phyloP scores from a whole-genome alignment of 768 basidiomycete genomes.

The Lentinula sp. region DNA sequence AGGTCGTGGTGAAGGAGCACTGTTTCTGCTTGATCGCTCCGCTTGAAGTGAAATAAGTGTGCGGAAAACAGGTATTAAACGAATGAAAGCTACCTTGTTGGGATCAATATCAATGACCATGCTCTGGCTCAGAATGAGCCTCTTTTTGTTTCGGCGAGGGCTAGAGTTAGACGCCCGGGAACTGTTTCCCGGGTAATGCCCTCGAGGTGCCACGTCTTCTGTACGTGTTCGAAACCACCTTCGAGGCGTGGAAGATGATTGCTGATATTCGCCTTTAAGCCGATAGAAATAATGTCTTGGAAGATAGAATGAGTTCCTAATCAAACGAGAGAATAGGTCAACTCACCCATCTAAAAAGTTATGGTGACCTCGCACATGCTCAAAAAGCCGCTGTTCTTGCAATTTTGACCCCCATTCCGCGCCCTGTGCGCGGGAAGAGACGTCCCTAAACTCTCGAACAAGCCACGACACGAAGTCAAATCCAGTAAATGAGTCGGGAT shows the following conservation, averaged over 20 bases:
- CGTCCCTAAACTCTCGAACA: slow-evolving; percentile 85
- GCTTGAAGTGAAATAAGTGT: slow-evolving; percentile 28
- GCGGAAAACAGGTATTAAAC: not conserved
- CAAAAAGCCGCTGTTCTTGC: slow-evolving; percentile 78
- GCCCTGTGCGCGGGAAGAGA: slow-evolving; percentile 76
- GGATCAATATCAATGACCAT: slow-evolving; percentile 87
- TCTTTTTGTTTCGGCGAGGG: slow-evolving; percentile 47
- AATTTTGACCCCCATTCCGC: slow-evolving; percentile 73
- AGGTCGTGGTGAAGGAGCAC: slow-evolving; percentile 91
- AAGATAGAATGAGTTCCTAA: not conserved
- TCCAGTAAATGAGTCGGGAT: slow-evolving; percentile 83
- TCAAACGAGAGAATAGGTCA: not conserved
- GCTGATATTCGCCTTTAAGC: slow-evolving; percentile 68
- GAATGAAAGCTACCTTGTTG: slow-evolving; percentile 43
- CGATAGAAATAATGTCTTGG: slow-evolving; percentile 85
- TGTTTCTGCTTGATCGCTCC: slow-evolving; percentile 83
- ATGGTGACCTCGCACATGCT: slow-evolving; percentile 74
- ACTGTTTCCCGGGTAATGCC: slow-evolving; percentile 29
- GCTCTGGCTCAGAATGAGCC: slow-evolving; percentile 77
- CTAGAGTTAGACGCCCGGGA: slow-evolving; percentile 29
- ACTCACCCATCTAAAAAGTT: slow-evolving; percentile 83
- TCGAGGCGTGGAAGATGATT: slow-evolving; percentile 64
- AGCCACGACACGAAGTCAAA: slow-evolving; percentile 90
- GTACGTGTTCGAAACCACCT: slow-evolving; percentile 61
- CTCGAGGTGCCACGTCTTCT: slow-evolving; percentile 30